A percentile compares a stretch with the other conserved stretches of the same genome.
These are phyloP conservation scores for Didymella pinodella DNA, from an alignment of 2,329 filamentous ascomycete species.

Conservation along the genomic window DNA sequence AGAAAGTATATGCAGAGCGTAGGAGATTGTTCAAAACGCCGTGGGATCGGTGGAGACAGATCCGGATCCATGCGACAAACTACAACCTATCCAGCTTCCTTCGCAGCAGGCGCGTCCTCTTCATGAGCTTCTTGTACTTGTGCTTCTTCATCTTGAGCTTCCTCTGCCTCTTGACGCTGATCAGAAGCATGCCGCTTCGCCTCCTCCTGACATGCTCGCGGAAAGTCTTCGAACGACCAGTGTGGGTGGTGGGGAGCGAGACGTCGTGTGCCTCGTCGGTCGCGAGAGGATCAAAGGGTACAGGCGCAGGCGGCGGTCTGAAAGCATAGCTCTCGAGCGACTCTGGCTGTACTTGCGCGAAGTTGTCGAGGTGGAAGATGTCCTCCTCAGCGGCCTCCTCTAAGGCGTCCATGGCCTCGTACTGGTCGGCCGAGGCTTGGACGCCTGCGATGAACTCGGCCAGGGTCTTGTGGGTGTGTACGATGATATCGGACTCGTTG, in stretches of 20 bases:
- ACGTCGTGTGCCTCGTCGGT: constrained; percentile 30
- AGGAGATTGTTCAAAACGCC: constrained; percentile 44
- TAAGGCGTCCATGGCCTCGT: constrained; percentile 18
- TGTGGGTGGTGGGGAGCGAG: constrained; percentile 20
- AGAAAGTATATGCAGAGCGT: constrained; percentile 31
- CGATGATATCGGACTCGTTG: constrained; percentile 17
- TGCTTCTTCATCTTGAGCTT: constrained; percentile 99
- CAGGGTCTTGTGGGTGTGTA: constrained; percentile 48
- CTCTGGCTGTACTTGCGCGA: constrained; percentile 34
- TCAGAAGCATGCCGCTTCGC: constrained; percentile 71
- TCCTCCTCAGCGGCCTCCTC: constrained; percentile 35
- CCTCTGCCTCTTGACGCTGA: constrained; percentile 90
- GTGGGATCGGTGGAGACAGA: constrained; percentile 14
- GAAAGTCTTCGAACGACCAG: constrained; percentile 36
- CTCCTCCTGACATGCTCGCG: constrained; percentile 35
- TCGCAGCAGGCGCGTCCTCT: constrained; percentile 84
- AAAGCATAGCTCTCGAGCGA: constrained; percentile 63
- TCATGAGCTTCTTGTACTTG: constrained; percentile 99
- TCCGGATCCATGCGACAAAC: constrained; percentile 15
- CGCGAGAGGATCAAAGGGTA: constrained; percentile 59
- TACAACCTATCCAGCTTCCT: constrained; percentile 72
- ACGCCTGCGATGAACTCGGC: constrained; percentile 48
- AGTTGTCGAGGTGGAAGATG: constrained; percentile 46
- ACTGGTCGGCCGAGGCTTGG: constrained; percentile 13
- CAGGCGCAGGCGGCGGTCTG: constrained; percentile 80